These are phyloP conservation scores for Zygosaccharomyces lentus DNA, from an alignment of 805 yeast genomes.

Conservation along the genomic window DNA sequence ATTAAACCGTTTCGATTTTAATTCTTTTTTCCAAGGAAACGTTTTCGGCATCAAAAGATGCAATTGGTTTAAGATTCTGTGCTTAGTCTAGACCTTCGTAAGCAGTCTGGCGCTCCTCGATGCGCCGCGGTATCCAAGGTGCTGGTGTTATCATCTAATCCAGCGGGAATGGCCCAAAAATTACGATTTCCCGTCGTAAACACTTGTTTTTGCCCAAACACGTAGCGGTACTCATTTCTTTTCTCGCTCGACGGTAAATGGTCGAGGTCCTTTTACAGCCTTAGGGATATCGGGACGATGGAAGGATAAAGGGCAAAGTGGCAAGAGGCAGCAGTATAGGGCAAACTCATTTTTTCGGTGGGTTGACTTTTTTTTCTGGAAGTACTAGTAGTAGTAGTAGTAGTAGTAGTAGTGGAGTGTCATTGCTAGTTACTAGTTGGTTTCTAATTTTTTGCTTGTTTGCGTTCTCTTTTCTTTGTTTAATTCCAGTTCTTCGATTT, in stretches of 20 bases:
- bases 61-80: too few species aligned
- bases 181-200: not conserved
- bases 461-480: not conserved
- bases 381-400: too few species aligned
- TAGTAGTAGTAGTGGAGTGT: not conserved
- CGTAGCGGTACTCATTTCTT: not conserved
- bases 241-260: not conserved
- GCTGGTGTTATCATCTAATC: not conserved
- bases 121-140: too few species aligned
- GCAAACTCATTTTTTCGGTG: not conserved
- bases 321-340: not conserved
- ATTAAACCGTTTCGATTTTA: too few species aligned
- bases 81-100: too few species aligned
- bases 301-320: not conserved
- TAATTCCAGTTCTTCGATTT: not conserved
- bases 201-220: not conserved
- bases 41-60: too few species aligned
- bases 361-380: too few species aligned
- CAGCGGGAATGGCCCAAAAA: not conserved
- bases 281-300: not conserved
- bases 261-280: not conserved
- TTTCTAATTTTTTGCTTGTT: not conserved
- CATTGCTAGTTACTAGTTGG: not conserved
- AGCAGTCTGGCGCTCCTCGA: too few species aligned
- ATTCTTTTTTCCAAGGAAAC: too few species aligned